Conservation (phyloP, 1,284 basidiomycete genomes). For the Marasmius tenuissimus region DNA sequence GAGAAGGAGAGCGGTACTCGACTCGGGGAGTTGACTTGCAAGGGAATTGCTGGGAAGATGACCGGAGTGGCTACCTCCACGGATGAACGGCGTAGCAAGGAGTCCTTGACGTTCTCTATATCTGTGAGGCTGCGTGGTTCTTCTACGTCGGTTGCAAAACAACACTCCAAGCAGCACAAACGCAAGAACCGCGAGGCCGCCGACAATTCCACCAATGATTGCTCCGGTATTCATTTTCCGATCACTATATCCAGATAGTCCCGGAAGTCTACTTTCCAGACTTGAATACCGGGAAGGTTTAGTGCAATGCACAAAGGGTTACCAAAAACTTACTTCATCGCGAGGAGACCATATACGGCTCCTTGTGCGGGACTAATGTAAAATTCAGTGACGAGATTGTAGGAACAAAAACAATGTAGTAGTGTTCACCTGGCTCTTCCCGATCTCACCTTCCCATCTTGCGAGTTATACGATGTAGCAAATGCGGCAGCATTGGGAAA, state of each 20-base stretch:
- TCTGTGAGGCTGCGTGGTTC: no score
- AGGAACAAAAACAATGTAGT: neutral
- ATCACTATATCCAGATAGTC: neutral
- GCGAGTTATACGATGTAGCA: constrained; percentile 26
- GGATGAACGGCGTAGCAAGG: no score
- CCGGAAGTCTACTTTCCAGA: neutral
- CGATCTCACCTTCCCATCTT: constrained; percentile 19
- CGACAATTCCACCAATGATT: constrained; percentile 16
- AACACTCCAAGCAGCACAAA: constrained; percentile 4
- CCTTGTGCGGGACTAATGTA: constrained; percentile 31
- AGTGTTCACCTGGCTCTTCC: constrained; percentile 21
- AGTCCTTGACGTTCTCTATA: no score
- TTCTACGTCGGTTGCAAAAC: no score
- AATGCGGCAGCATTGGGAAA: constrained; percentile 25
- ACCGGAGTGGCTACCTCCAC: no score
- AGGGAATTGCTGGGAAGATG: no score
- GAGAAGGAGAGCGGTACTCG: no score
- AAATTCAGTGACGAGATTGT: neutral
- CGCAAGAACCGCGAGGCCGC: constrained; percentile 3
- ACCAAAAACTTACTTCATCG: constrained; percentile 25
- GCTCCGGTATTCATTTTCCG: constrained; percentile 7
- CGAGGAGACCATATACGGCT: constrained; percentile 31
- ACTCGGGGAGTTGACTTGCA: no score
- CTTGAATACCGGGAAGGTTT: neutral
- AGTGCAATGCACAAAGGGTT: neutral